phyloP scores from a whole-genome alignment of 768 basidiomycete genomes.

The Collybiopsis confluens region DNA sequence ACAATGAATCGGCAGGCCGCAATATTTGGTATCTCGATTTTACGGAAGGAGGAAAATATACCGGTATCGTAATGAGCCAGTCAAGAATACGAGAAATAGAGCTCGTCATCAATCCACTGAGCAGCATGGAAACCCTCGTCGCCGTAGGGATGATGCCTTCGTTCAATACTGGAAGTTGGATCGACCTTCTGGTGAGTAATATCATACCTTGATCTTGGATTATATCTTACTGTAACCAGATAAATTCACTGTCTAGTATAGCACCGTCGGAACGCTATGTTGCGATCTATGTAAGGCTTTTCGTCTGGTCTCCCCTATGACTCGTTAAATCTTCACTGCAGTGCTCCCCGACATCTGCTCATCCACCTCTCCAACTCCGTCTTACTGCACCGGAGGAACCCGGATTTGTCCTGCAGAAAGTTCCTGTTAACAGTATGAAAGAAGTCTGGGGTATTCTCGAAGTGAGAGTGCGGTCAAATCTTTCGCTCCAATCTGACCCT shows the following conservation, averaged over 20 bases:
- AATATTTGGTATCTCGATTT: conserved; percentile 73
- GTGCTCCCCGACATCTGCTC: conserved; percentile 60
- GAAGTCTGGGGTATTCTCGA: conserved; percentile 77
- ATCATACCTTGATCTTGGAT: background rate
- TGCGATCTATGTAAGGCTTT: conserved; percentile 54
- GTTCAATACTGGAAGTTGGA: conserved; percentile 56
- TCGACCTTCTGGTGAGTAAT: conserved; percentile 52
- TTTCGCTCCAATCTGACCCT: background rate
- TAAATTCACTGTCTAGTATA: conserved; percentile 45
- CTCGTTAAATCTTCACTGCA: too few species aligned
- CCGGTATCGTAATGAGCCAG: conserved; percentile 71
- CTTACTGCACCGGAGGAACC: conserved; percentile 70
- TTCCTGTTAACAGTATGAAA: conserved; percentile 68
- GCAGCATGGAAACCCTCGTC: conserved; percentile 40
- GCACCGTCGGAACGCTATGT: conserved; percentile 62
- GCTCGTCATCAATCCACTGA: conserved; percentile 52
- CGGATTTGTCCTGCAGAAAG: conserved; percentile 66
- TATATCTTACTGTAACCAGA: conserved; percentile 29
- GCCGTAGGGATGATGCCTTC: conserved; percentile 39
- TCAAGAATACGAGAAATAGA: conserved; percentile 72
- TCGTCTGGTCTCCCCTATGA: too few species aligned
- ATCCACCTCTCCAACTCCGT: conserved; percentile 68
- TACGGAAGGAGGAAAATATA: conserved; percentile 45
- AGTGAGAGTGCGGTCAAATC: conserved; percentile 30
- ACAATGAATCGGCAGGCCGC: conserved; percentile 18